A percentile compares a stretch with the other conserved stretches of the same genome.
phyloP scores from a whole-genome alignment of 2,329 filamentous ascomycete species.

The Fusarium devonianum region DNA sequence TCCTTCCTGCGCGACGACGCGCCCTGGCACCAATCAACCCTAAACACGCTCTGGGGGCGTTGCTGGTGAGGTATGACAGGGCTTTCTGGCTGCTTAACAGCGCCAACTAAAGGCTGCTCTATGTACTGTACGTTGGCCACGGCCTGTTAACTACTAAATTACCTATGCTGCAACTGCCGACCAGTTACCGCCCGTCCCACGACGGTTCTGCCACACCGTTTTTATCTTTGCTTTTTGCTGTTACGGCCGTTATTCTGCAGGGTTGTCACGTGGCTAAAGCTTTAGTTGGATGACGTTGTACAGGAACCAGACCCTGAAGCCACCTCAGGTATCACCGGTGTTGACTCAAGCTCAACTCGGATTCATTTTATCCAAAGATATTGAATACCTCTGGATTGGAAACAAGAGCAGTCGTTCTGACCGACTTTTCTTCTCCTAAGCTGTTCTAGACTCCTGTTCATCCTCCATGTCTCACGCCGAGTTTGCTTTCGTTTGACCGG shows the following conservation, averaged over 20 bases:
- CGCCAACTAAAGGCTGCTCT: not conserved
- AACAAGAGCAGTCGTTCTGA: too few species aligned
- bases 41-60: conserved; percentile 8
- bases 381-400: too few species aligned
- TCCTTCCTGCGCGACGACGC: conserved; percentile 17
- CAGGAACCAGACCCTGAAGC: too few species aligned
- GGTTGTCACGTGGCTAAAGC: not conserved
- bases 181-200: too few species aligned
- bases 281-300: too few species aligned
- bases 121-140: not conserved
- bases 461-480: too few species aligned
- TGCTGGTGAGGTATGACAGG: not conserved
- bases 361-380: too few species aligned
- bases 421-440: too few species aligned
- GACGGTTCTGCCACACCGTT: not conserved
- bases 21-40: conserved; percentile 28
- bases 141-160: not conserved
- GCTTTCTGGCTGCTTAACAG: not conserved
- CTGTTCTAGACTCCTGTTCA: too few species aligned
- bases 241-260: not conserved
- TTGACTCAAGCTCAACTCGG: too few species aligned
- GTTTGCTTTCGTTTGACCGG: too few species aligned
- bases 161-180: not conserved
- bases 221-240: not conserved
- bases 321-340: too few species aligned